phyloP scores from a whole-genome alignment of 352 stramenopile species.

The Aphanomyces invadans region DNA sequence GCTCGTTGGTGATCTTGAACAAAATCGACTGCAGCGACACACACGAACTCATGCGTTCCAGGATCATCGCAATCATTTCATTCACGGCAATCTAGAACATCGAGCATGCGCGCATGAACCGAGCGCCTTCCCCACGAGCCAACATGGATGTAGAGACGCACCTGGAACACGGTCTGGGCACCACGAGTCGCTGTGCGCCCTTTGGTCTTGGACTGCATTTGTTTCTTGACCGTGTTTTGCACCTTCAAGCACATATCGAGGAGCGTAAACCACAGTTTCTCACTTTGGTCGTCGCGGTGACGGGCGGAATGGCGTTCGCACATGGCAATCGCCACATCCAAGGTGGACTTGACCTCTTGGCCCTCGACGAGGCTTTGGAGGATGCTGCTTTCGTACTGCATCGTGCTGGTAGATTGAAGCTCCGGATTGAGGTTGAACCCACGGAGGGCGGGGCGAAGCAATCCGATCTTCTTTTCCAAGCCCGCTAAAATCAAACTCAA shows the following conservation, averaged over 20 bases:
- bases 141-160: no score
- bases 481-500: conserved; percentile 89
- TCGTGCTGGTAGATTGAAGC: conserved; percentile 27
- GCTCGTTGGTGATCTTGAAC: conserved; percentile 93
- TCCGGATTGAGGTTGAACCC: conserved; percentile 54
- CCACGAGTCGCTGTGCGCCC: conserved; percentile 51
- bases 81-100: conserved; percentile 67
- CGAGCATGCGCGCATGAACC: no score
- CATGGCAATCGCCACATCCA: conserved; percentile 87
- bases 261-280: conserved; percentile 93
- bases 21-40: conserved; percentile 90
- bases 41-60: conserved; percentile 91
- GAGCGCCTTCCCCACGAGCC: no score
- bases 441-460: conserved; percentile 77
- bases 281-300: conserved; percentile 82
- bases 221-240: conserved; percentile 86
- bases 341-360: conserved; percentile 79
- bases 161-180: conserved; percentile 80
- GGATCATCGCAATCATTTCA: conserved; percentile 89
- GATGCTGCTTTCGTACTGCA: conserved; percentile 64
- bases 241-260: conserved; percentile 90
- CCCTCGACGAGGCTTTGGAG: conserved; percentile 74
- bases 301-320: conserved; percentile 89
- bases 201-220: conserved; percentile 66
- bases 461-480: conserved; percentile 89